Evolutionary conservation across 306 rosid species (phyloP), one percentile per base, ranked within the genome.

Genomic region (Carpinus fangiana): DNA sequence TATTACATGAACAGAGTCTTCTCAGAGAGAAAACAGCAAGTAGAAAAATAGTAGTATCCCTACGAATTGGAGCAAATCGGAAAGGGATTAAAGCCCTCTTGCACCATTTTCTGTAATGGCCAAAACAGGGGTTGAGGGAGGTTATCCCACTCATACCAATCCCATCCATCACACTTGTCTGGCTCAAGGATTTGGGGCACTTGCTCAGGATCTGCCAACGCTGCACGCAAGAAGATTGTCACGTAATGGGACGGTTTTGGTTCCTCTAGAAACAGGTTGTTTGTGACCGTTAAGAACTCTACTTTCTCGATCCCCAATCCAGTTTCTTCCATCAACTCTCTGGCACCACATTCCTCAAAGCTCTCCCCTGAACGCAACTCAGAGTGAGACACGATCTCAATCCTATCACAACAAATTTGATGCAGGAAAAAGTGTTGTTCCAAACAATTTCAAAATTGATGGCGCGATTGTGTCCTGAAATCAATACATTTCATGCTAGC

Each of bases 281-380:
- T 91, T 4, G 82, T 90, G 7, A 86, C 92, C 1, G 86, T 90
- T 11, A 93, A 16, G 7, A 76, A 36, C 85, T 93, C 92, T 5
- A 61, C n/a, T 17, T 86, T 81, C 54, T 77, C 81, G 2, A 88
- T 66, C 62, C 76, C 87, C 78, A 93, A 53, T 17, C 93, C 97
- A 0, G 93, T 87, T 72, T 93, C 98, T 76, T 93, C 98, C 78
- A 82, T 93, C 86, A 93, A 83, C 72, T 93, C 98, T 72, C 97
- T 89, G 28, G 51, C 81, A 0, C 84, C 92, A 54, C 98, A 91
- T 73, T 87, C 92, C 68, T 91, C 97, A n/a, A 93, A 90, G 79
- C 88, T 80, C 88, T 93, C 96, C 14, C 96, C 98, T 91, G 78
- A 77, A 82, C 52, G 9, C 11, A 48, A 2, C 12, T 48, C 52